phyloP scores from a whole-genome alignment of 2,329 filamentous ascomycete species.

The Acrodontium crateriforme region DNA sequence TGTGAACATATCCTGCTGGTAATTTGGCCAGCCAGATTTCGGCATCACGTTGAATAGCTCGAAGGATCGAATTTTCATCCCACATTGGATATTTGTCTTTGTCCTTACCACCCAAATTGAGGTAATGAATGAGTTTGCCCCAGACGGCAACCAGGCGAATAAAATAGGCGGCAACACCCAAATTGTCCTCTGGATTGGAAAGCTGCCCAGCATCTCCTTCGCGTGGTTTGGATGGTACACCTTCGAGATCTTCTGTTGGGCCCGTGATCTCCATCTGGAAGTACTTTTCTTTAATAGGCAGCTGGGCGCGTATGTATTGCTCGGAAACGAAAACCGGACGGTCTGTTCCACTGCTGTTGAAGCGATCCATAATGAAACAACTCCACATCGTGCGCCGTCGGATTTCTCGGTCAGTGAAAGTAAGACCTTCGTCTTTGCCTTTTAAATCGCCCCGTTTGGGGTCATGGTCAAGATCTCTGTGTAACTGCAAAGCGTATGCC shows the following conservation, averaged over 20 bases:
- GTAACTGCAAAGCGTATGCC: slow-evolving; percentile 89
- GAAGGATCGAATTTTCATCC: slow-evolving; percentile 66
- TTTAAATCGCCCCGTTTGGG: slow-evolving; percentile 12
- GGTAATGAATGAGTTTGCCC: slow-evolving; percentile 78
- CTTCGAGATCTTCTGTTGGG: slow-evolving; percentile 69
- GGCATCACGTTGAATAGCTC: slow-evolving; percentile 53
- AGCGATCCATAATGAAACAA: slow-evolving; percentile 93
- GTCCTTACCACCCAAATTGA: slow-evolving; percentile 80
- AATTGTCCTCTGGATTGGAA: slow-evolving; percentile 60
- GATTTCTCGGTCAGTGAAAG: slow-evolving; percentile 87
- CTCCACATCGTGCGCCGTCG: slow-evolving; percentile 94
- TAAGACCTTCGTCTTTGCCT: slow-evolving; percentile 28
- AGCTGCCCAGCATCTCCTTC: slow-evolving; percentile 50
- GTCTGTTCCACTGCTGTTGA: slow-evolving; percentile 91
- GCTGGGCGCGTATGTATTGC: slow-evolving; percentile 73
- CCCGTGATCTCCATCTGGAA: slow-evolving; percentile 87
- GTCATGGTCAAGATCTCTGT: slow-evolving; percentile 75
- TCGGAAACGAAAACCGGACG: slow-evolving; percentile 83
- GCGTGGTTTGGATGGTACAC: slow-evolving; percentile 50
- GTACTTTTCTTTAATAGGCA: slow-evolving; percentile 79
- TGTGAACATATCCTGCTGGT: slow-evolving; percentile 61
- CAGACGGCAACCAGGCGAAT: slow-evolving; percentile 75
- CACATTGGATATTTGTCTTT: slow-evolving; percentile 66
- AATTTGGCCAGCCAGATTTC: slow-evolving; percentile 56
- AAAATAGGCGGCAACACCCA: slow-evolving; percentile 88